Conservation (phyloP, 23 red algal genomes). For the Gracilaria domingensis region DNA sequence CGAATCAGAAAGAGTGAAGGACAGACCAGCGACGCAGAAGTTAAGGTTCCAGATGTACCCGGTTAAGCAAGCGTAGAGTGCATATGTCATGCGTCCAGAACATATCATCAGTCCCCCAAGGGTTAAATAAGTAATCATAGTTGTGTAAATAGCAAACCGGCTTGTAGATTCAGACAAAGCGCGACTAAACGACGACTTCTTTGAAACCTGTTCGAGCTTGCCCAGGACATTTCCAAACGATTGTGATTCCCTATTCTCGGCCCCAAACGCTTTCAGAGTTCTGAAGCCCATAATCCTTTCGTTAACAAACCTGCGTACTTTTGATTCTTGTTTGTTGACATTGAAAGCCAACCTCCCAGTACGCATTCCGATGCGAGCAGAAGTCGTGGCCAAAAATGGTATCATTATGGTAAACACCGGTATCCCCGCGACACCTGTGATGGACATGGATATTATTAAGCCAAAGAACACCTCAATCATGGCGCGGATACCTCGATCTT, state of each 20-base stretch:
- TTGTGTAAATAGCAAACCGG: constrained; percentile 41
- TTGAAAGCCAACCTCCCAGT: constrained; percentile 36
- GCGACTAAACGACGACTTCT: constrained; percentile 20
- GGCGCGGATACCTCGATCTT: constrained; percentile 62
- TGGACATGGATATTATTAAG: constrained; percentile 24
- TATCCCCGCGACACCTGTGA: constrained; percentile 34
- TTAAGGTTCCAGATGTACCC: constrained; percentile 72
- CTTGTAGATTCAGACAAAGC: constrained; percentile 46
- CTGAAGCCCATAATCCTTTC: constrained; percentile 44
- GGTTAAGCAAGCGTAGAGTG: constrained; percentile 40
- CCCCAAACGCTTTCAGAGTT: constrained; percentile 61
- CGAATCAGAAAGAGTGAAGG: constrained; percentile 49
- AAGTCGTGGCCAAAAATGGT: constrained; percentile 34
- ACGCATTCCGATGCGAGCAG: constrained; percentile 49
- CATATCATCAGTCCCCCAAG: constrained; percentile 52
- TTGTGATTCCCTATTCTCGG: constrained; percentile 38
- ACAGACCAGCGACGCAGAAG: constrained; percentile 58
- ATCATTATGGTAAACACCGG: constrained; percentile 59
- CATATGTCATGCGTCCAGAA: constrained; percentile 40
- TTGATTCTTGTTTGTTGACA: constrained; percentile 29
- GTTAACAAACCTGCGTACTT: constrained; percentile 27
- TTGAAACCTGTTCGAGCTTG: constrained; percentile 16
- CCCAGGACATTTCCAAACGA: constrained; percentile 26
- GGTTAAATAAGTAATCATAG: constrained; percentile 36
- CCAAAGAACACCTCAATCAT: constrained; percentile 31